These are phyloP conservation scores for Bassia scoparia DNA, from an alignment of 148 eudicot genomes.

Conservation along the genomic window DNA sequence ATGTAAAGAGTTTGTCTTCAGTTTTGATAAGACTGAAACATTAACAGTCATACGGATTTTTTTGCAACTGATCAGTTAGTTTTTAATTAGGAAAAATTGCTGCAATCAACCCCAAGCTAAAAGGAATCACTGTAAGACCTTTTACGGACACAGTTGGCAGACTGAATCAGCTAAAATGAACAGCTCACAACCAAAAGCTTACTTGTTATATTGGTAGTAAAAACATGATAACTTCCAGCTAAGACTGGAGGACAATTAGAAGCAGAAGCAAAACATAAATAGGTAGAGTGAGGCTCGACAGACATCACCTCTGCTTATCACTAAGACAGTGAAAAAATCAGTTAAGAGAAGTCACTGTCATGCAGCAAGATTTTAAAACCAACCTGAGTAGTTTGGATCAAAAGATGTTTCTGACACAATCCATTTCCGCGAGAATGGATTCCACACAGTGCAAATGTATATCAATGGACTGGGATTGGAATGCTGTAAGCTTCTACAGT, in stretches of 20 bases:
- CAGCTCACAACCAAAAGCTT: slow-evolving; percentile 28
- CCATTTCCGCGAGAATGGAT: slow-evolving; percentile 64
- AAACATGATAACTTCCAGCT: too few relatives aligned
- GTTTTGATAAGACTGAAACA: too few relatives aligned
- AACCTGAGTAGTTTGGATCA: slow-evolving; percentile 73
- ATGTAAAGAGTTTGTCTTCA: too few relatives aligned
- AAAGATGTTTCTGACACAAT: slow-evolving; percentile 57
- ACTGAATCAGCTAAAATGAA: too few relatives aligned
- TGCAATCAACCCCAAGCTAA: too few relatives aligned
- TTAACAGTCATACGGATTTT: too few relatives aligned
- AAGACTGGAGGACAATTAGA: slow-evolving; percentile 67
- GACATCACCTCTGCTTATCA: slow-evolving; percentile 89
- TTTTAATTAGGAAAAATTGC: too few relatives aligned
- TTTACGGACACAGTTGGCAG: too few relatives aligned
- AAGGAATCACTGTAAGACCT: too few relatives aligned
- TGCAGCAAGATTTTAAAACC: not conserved
- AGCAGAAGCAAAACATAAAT: slow-evolving; percentile 72
- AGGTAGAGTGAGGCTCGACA: slow-evolving; percentile 52
- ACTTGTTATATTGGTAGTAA: too few relatives aligned
- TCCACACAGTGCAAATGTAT: slow-evolving; percentile 71
- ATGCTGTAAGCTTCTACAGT: slow-evolving; percentile 65
- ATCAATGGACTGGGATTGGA: slow-evolving; percentile 70
- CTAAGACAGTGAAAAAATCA: slow-evolving; percentile 2
- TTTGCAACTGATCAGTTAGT: too few relatives aligned
- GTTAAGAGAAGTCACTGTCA: not conserved